These are phyloP conservation scores for Metschnikowia koreensis DNA, from an alignment of 805 yeast genomes.

Conservation along the genomic window DNA sequence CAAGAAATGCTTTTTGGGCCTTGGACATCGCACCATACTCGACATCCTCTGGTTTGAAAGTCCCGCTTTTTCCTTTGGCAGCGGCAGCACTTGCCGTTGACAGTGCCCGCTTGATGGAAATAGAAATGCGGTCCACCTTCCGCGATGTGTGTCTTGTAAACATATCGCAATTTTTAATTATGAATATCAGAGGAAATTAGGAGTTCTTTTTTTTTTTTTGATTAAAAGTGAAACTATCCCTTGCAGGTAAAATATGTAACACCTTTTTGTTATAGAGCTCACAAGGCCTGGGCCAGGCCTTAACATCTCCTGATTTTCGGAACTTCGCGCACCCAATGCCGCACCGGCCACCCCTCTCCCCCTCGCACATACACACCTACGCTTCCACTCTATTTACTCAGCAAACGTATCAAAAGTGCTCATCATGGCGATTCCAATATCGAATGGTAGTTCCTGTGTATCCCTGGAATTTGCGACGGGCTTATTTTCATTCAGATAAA, in stretches of 20 bases:
- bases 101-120: constrained; percentile 4
- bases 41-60: constrained; percentile 13
- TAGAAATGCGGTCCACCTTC: not conserved
- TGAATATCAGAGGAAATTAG: not conserved
- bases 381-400: not conserved
- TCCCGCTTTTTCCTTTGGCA: not conserved
- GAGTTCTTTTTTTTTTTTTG: not conserved
- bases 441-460: constrained; percentile 55
- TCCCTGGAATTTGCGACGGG: constrained; percentile 62
- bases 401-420: constrained; percentile 33
- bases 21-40: constrained; percentile 38
- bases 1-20: constrained; percentile 70
- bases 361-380: not conserved
- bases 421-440: constrained; percentile 47
- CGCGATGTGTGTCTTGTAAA: not conserved
- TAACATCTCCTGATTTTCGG: constrained; percentile 4
- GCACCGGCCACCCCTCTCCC: not conserved
- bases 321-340: not conserved
- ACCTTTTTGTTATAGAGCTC: not conserved
- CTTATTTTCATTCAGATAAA: constrained; percentile 45
- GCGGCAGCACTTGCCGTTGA: constrained; percentile 6
- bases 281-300: not conserved
- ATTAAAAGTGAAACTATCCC: not conserved
- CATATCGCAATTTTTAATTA: not conserved
- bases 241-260: not conserved